These are phyloP conservation scores for Aspergillus olivimuriae DNA, from an alignment of 495 filamentous ascomycete species.

Conservation along the genomic window DNA sequence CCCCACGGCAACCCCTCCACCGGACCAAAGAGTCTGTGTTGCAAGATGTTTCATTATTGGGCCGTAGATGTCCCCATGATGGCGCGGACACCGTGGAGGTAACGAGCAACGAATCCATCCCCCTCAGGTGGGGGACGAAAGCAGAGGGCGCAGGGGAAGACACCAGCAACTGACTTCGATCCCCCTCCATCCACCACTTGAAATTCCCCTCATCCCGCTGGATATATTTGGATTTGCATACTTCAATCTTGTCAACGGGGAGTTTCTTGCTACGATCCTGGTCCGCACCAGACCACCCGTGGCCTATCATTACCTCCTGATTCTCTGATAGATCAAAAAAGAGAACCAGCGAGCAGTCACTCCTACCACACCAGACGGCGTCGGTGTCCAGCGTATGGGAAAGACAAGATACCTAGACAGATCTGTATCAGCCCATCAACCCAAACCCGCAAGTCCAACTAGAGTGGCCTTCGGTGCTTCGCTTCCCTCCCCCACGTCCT, in stretches of 20 bases:
- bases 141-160: neutral
- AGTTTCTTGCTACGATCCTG: neutral
- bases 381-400: too few relatives aligned
- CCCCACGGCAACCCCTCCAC: neutral
- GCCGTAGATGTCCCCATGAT: neutral
- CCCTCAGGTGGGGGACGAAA: neutral
- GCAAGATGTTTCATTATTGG: neutral
- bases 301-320: constrained; percentile 2
- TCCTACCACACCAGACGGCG: too few relatives aligned
- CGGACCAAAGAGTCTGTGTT: neutral
- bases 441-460: too few relatives aligned
- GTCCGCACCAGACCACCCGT: neutral
- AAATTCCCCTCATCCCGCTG: neutral
- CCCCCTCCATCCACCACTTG: neutral
- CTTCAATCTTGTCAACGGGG: too few relatives aligned
- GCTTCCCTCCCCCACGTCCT: too few relatives aligned
- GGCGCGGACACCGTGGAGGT: neutral
- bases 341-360: too few relatives aligned
- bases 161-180: neutral
- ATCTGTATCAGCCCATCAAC: too few relatives aligned
- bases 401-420: too few relatives aligned
- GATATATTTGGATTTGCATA: too few relatives aligned
- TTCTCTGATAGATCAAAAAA: too few relatives aligned
- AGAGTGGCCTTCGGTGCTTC: too few relatives aligned
- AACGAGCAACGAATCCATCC: neutral